Base-by-base conservation (phyloP, 768 basidiomycete genomes). In the Suillus paluster region DNA sequence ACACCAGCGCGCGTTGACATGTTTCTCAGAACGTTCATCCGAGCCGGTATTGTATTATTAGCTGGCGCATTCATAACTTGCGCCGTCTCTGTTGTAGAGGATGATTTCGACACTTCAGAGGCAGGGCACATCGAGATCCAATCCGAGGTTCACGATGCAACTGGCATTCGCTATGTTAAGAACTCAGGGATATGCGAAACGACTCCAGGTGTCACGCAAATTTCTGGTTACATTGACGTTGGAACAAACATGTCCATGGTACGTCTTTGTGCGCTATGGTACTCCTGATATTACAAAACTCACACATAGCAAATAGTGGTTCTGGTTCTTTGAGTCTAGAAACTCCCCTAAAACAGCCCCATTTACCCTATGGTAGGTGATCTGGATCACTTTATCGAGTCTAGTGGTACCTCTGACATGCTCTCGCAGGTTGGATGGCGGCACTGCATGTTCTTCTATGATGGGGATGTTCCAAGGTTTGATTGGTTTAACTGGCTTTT, bases 311-410 rank as follows among this genome's bases (percentile, higher is more conserved):
- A 25, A 5, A 19, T 57, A 88, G 87, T 89, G 86, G 86, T 90
- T 90, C 68, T 90, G 88, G 86, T 90, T 89, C 71, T 90, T 90
- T 58, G 89, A 86, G 63, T 81, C 88, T 3, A 80, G 89, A 17
- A 73, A 83, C 30, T 74, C 79, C 2, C 85, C 88, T 0, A 83
- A 86, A 55, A 85, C 80, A 1, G 87, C 88, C 0, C 88, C 88
- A 0, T 85, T 90, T 67, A 87, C 87, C 2, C 76, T 89, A 23
- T 90, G 88, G 87, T 86, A 61, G 41, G 71, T 53, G 21, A 5
- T 23, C 23, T 25, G 9, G 15, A 5, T 36, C 15, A 10, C 52
- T 5, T 21, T 8, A 6, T 3, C 36, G 21, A 36, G 7, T 25
- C 9, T 17, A 17, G 9, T 38, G 23, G 15, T 10, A 25, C 53